These are phyloP conservation scores for Plasmodium berghei DNA, from an alignment of 169 alveolate species.

Conservation along the genomic window DNA sequence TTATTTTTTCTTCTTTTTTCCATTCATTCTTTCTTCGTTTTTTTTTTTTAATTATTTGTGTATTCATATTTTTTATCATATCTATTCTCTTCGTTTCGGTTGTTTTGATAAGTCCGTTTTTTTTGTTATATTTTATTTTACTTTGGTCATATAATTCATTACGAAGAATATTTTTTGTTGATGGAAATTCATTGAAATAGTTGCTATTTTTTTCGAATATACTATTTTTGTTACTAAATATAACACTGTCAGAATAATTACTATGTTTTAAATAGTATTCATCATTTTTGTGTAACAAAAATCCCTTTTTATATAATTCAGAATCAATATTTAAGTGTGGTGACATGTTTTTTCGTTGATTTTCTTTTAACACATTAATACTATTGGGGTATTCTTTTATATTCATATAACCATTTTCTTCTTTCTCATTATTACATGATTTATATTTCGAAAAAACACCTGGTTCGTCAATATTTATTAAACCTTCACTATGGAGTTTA, in stretches of 20 bases:
- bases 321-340: not conserved
- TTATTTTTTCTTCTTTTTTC: constrained; percentile 4
- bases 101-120: not conserved
- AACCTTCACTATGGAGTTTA: constrained; percentile 1
- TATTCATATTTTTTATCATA: no score
- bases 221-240: constrained; percentile 13
- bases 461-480: not conserved
- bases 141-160: not conserved
- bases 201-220: not conserved
- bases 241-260: constrained; percentile 6
- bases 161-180: not conserved
- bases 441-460: not conserved
- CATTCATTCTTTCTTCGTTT: constrained; percentile 3
- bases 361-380: not conserved
- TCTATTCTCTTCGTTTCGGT: no score
- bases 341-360: not conserved
- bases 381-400: not conserved
- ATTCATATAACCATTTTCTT: not conserved
- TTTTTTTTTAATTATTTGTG: not conserved
- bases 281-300: not conserved
- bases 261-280: not conserved
- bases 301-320: not conserved
- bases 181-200: constrained; percentile 1
- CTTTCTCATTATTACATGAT: not conserved
- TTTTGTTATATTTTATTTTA: not conserved